These are phyloP conservation scores for Claviceps pusilla DNA, from an alignment of 2,329 filamentous ascomycete genomes.

Conservation along the genomic window DNA sequence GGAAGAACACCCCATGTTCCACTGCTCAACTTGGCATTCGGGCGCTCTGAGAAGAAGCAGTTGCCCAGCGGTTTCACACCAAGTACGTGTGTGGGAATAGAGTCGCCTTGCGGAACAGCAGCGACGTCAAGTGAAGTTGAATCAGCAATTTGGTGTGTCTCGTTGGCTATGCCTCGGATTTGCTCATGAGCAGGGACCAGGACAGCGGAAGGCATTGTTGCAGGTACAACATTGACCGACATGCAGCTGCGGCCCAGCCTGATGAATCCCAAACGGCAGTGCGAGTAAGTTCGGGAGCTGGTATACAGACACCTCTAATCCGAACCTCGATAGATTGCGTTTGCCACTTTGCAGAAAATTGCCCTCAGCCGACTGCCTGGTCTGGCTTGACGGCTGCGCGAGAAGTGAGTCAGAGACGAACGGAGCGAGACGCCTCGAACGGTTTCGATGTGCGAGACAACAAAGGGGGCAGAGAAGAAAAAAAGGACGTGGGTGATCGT, in stretches of 20 bases:
- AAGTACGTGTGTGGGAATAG: constrained; percentile 65
- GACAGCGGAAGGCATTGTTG: constrained; percentile 3
- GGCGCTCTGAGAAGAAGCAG: constrained; percentile 48
- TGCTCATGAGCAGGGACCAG: neutral
- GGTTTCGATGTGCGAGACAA: neutral
- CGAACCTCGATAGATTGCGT: neutral
- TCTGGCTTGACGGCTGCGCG: neutral
- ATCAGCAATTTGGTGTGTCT: neutral
- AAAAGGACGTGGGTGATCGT: neutral
- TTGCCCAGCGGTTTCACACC: constrained; percentile 81
- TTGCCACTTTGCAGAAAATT: neutral
- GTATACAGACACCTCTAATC: neutral
- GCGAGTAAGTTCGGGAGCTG: neutral
- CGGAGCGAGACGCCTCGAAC: neutral
- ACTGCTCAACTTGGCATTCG: constrained; percentile 50
- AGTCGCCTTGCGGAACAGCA: constrained; percentile 15
- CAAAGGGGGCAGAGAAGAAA: neutral
- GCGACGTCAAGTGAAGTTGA: neutral
- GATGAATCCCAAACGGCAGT: neutral
- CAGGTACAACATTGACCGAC: neutral
- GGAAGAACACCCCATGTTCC: constrained; percentile 56
- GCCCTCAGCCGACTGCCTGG: neutral
- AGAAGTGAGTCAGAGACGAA: neutral
- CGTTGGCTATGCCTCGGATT: neutral
- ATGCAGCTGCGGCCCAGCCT: neutral